Percentiles rank a stretch among this genome's conserved stretches.
These are phyloP conservation scores for Butyriboletus loyo DNA, from an alignment of 768 basidiomycete genomes.

Conservation along the genomic window DNA sequence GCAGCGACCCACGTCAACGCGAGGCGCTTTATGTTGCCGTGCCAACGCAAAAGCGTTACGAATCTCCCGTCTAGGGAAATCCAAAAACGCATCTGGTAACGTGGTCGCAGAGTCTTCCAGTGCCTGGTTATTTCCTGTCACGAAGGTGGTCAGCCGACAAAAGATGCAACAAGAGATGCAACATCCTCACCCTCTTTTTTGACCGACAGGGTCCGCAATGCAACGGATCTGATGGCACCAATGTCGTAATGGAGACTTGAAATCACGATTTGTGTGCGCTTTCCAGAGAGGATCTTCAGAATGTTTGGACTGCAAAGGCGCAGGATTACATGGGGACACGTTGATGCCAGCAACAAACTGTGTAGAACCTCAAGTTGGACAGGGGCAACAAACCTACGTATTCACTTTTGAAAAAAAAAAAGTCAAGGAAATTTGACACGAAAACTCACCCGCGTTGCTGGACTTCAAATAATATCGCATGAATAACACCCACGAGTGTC, in stretches of 20 bases:
- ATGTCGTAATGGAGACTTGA: constrained; percentile 36
- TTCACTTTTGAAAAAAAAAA: background rate
- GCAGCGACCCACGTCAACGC: constrained; percentile 64
- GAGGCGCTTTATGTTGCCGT: constrained; percentile 59
- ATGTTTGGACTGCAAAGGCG: constrained; percentile 59
- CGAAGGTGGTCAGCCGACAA: background rate
- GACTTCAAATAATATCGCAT: constrained; percentile 59
- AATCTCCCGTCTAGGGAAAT: constrained; percentile 56
- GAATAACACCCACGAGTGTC: constrained; percentile 75
- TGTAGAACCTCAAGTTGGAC: constrained; percentile 65
- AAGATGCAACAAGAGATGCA: background rate
- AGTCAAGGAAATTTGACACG: background rate
- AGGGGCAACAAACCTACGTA: constrained; percentile 43
- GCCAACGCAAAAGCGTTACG: constrained; percentile 55
- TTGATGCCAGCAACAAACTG: constrained; percentile 57
- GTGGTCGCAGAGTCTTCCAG: constrained; percentile 16
- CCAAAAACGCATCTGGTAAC: constrained; percentile 41
- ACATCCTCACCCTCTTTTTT: constrained; percentile 36
- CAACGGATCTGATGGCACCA: constrained; percentile 37
- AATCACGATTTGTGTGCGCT: constrained; percentile 31
- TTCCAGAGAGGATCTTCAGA: constrained; percentile 43
- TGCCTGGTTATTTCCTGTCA: constrained; percentile 16
- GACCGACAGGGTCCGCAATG: constrained; percentile 38
- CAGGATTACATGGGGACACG: constrained; percentile 65
- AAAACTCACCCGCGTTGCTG: constrained; percentile 48